Evolutionary conservation across 768 basidiomycete species (phyloP).

Genomic region (Filobasidium floriforme): DNA sequence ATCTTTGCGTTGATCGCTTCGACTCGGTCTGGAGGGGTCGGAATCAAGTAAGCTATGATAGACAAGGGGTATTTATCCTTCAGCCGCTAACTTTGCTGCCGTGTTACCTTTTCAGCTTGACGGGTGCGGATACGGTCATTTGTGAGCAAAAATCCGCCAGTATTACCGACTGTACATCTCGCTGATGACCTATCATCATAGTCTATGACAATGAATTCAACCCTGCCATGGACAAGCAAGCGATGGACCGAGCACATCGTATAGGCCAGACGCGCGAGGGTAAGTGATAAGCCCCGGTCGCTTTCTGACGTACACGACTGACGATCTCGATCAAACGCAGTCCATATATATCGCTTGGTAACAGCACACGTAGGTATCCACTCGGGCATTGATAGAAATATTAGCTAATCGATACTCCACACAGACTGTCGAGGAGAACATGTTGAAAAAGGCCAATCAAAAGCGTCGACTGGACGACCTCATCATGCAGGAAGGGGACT

Average conservation of each 20-base stretch:
- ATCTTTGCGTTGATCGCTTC: constrained; percentile 49
- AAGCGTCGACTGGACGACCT: constrained; percentile 83
- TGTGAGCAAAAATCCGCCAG: background rate
- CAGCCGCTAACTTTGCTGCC: background rate
- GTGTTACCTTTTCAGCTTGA: constrained; percentile 27
- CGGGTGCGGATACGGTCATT: constrained; percentile 49
- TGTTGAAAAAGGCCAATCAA: constrained; percentile 95
- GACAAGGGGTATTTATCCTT: background rate
- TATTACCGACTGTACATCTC: constrained; percentile 14
- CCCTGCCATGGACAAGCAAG: constrained; percentile 49
- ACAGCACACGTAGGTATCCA: constrained; percentile 28
- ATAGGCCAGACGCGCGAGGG: constrained; percentile 46
- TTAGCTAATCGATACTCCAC: constrained; percentile 30
- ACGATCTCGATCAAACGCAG: constrained; percentile 51
- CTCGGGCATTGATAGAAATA: background rate
- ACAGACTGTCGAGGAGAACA: constrained; percentile 89
- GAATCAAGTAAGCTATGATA: constrained; percentile 61
- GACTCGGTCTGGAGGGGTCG: constrained; percentile 56
- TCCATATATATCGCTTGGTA: constrained; percentile 92
- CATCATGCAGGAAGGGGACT: constrained; percentile 88
- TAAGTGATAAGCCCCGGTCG: constrained; percentile 2
- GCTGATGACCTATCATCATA: constrained; percentile 14
- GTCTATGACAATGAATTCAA: constrained; percentile 50
- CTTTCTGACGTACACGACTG: background rate
- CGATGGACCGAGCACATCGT: constrained; percentile 48